Evolutionary conservation across 768 basidiomycete species (phyloP), one percentile per base, ranked within the genome.

Genomic region (Naganishia friedmannii): DNA sequence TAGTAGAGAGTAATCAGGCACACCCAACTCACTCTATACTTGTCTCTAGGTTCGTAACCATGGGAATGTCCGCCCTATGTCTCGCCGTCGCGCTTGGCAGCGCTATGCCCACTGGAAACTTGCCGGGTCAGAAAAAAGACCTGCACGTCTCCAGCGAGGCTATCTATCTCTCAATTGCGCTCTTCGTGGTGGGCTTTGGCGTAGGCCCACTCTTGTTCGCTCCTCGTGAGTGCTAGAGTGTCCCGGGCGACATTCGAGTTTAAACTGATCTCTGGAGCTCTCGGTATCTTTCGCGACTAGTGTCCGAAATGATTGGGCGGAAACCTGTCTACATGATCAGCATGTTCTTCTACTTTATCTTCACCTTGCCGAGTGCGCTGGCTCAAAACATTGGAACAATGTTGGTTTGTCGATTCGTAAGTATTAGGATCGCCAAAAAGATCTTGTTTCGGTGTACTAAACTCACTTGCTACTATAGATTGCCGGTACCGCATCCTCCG

Each of bases 151-250:
- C 65, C 26, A 53, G 74, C 42, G 75, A 77, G 37, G 74, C 70
- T 26, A 74, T 70, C 55, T 73, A 72, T 54, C 46, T 75, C 28
- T 68, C 66, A 29, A 69, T 77, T 56, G 73, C 72, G 17, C 67
- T 77, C 17, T 75, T 77, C 70, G 74, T 75, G 7, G 60, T 74
- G 66, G 74, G 74, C 19, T 78, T 78, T 63, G 79, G 77, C 23
- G 34, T 81, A n/a, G 81, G 81, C 12, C 80, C 80, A 0, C 67
- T 82, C 2, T 13, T 80, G n/a, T 77, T 79, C 46, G 75, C 81
- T 0, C 81, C 81, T 0, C 65, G 73, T 71, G 53, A 70, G 73
- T 68, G 7, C 42, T 42, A 17, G 42, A 42, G 15, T 10, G 42
- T 42, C 42, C 42, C 42, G 9, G 2, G 15, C 15, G 42, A 42